Conservation (phyloP, 2,329 filamentous ascomycete species). For the Colletotrichum chlorophyti region DNA sequence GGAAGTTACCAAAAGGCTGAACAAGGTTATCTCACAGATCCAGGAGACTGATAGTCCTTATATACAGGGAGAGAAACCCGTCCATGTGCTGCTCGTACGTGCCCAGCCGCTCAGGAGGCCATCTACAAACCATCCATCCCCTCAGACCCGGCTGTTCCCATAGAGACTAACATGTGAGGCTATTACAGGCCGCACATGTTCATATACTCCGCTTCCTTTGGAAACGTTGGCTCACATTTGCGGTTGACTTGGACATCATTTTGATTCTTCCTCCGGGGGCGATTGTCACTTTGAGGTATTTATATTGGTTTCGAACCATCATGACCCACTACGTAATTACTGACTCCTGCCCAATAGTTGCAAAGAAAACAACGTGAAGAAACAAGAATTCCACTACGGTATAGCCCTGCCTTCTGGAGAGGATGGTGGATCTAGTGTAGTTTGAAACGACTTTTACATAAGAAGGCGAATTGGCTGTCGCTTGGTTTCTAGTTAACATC, state of each 20-base stretch:
- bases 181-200: conserved; percentile 48
- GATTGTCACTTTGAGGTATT: conserved; percentile 48
- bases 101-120: neutral
- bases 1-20: conserved; percentile 47
- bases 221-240: conserved; percentile 51
- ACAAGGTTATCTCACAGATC: conserved; percentile 48
- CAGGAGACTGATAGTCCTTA: conserved; percentile 43
- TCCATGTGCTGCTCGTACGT: conserved; percentile 42
- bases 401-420: no score
- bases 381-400: no score
- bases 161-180: no score
- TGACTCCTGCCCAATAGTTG: no score
- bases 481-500: neutral
- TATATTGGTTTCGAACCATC: no score
- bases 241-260: conserved; percentile 46
- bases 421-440: no score
- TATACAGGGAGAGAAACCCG: conserved; percentile 46
- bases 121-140: no score
- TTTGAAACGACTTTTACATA: no score
- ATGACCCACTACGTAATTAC: no score
- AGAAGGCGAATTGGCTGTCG: conserved; percentile 1
- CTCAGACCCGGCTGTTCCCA: neutral
- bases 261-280: conserved; percentile 50
- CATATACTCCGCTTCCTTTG: conserved; percentile 52
- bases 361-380: no score